Conservation (phyloP, 2,329 filamentous ascomycete species). For the Biscogniauxia mediterranea region DNA sequence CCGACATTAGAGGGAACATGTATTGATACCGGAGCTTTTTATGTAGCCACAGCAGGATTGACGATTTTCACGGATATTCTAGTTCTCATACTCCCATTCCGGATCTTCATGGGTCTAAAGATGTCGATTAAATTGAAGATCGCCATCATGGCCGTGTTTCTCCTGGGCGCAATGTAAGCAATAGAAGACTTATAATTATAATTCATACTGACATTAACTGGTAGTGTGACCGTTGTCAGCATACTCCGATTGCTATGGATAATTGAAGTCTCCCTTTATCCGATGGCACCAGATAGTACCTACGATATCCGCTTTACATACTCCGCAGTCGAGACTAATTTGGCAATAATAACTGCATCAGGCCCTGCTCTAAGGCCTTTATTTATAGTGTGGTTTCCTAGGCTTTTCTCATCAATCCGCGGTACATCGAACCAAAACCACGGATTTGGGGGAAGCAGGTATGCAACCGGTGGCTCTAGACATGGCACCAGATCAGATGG, state of each 20-base stretch:
- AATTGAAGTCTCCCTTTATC: neutral
- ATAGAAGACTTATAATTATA: slow-evolving; percentile 21
- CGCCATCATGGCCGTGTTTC: slow-evolving; percentile 40
- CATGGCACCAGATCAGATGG: neutral
- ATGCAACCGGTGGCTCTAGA: neutral
- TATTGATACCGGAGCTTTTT: slow-evolving; percentile 31
- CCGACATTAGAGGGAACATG: slow-evolving; percentile 27
- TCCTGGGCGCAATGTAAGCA: slow-evolving; percentile 34
- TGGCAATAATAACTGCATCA: slow-evolving; percentile 42
- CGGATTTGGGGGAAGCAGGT: neutral
- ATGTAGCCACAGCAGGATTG: slow-evolving; percentile 35
- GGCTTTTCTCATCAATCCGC: slow-evolving; percentile 11
- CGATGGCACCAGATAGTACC: slow-evolving; percentile 22
- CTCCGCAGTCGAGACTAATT: slow-evolving; percentile 40
- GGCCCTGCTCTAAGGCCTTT: slow-evolving; percentile 41
- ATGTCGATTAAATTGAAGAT: slow-evolving; percentile 38
- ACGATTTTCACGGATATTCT: slow-evolving; percentile 43
- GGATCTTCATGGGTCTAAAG: slow-evolving; percentile 40
- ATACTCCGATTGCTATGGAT: slow-evolving; percentile 29
- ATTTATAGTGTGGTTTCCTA: slow-evolving; percentile 35
- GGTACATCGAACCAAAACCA: neutral
- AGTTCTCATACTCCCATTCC: slow-evolving; percentile 39
- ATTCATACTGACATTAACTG: neutral
- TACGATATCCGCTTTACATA: slow-evolving; percentile 34
- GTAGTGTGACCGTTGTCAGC: slow-evolving; percentile 36